phyloP scores from a whole-genome alignment of 352 stramenopile species.

The Phytopythium litorale region DNA sequence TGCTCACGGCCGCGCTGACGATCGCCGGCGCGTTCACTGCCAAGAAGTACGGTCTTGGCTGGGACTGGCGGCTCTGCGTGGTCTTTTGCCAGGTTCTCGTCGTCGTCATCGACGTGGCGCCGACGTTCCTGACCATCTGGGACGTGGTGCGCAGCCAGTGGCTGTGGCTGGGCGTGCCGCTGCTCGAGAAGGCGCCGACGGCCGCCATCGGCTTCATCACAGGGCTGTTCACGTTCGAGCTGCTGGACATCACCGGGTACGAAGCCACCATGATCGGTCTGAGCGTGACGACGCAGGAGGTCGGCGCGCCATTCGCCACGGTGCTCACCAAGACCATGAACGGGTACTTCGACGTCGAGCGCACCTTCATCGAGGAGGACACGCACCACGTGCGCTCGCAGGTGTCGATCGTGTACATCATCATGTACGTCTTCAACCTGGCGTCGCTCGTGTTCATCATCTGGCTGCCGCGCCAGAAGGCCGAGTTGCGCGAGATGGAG shows the following conservation, averaged over 20 bases:
- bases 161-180: slow-evolving; percentile 57
- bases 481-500: slow-evolving; percentile 38
- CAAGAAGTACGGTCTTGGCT: slow-evolving; percentile 33
- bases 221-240: slow-evolving; percentile 48
- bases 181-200: slow-evolving; percentile 53
- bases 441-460: slow-evolving; percentile 36
- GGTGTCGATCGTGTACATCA: slow-evolving; percentile 52
- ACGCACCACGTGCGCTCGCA: slow-evolving; percentile 45
- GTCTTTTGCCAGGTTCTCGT: slow-evolving; percentile 40
- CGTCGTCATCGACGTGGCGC: slow-evolving; percentile 36
- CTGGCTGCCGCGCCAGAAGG: slow-evolving; percentile 51
- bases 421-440: slow-evolving; percentile 58
- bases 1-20: slow-evolving; percentile 39
- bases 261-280: slow-evolving; percentile 54
- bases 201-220: slow-evolving; percentile 33
- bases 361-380: slow-evolving; percentile 32
- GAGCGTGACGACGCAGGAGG: slow-evolving; percentile 26
- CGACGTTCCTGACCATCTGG: slow-evolving; percentile 65
- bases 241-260: slow-evolving; percentile 37
- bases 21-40: slow-evolving; percentile 31
- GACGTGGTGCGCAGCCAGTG: slow-evolving; percentile 59
- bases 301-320: slow-evolving; percentile 43
- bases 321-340: slow-evolving; percentile 60
- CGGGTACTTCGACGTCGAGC: slow-evolving; percentile 48
- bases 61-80: slow-evolving; percentile 47